These are phyloP conservation scores for Tetracladium maxilliforme DNA, from an alignment of 2,329 filamentous ascomycete species.

Conservation along the genomic window DNA sequence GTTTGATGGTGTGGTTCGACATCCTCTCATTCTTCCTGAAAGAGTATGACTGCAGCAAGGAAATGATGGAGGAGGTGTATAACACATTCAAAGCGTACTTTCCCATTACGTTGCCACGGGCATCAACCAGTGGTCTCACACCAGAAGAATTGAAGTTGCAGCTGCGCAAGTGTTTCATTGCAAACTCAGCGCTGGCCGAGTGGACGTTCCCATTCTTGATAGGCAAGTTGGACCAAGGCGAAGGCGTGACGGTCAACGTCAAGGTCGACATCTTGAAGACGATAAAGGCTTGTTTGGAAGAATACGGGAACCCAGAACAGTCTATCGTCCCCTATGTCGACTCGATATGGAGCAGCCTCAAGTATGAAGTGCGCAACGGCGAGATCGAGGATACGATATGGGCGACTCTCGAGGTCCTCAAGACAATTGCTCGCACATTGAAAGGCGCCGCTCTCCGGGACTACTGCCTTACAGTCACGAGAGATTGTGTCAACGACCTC, in stretches of 20 bases:
- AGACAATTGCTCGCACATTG: slow-evolving; percentile 5
- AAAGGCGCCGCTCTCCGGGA: background rate
- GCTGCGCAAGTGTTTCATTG: slow-evolving; percentile 11
- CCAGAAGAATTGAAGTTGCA: slow-evolving; percentile 8
- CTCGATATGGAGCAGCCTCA: slow-evolving; percentile 15
- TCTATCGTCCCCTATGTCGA: slow-evolving; percentile 6
- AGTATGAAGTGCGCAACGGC: slow-evolving; percentile 16
- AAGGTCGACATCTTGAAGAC: slow-evolving; percentile 10
- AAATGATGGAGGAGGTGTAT: slow-evolving; percentile 6
- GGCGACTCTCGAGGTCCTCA: slow-evolving; percentile 10
- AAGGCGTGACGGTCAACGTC: slow-evolving; percentile 10
- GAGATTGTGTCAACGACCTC: slow-evolving; percentile 3
- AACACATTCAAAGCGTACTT: slow-evolving; percentile 13
- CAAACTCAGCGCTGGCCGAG: slow-evolving; percentile 10
- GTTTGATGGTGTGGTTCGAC: too few relatives aligned
- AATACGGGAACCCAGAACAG: slow-evolving; percentile 8
- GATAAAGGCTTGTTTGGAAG: slow-evolving; percentile 2
- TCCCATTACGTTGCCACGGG: slow-evolving; percentile 10
- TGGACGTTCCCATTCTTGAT: slow-evolving; percentile 9
- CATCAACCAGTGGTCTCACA: slow-evolving; percentile 3
- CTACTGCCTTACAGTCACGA: slow-evolving; percentile 1
- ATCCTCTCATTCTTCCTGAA: too few relatives aligned
- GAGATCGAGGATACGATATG: slow-evolving; percentile 13
- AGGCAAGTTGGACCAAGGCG: slow-evolving; percentile 10
- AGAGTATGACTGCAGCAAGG: too few relatives aligned